These are phyloP conservation scores for Lentinula lateritia DNA, from an alignment of 768 basidiomycete genomes.

Conservation along the genomic window DNA sequence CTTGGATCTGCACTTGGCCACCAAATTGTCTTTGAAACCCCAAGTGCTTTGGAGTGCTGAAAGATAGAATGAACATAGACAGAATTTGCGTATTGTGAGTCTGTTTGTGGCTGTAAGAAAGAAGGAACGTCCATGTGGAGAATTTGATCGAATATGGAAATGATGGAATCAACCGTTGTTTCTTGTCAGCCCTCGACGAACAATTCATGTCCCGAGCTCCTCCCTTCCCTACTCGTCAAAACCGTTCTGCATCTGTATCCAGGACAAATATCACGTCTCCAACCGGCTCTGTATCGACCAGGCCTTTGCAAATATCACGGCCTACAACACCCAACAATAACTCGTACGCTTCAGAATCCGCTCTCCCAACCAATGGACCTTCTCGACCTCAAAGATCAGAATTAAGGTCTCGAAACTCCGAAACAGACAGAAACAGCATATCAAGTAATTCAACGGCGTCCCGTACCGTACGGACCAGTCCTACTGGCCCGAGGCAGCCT, in stretches of 20 bases:
- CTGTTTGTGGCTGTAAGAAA: conserved; percentile 10
- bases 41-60: conserved; percentile 30
- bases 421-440: conserved; percentile 30
- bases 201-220: conserved; percentile 52
- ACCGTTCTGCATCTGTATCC: conserved; percentile 36
- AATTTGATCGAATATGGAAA: not conserved
- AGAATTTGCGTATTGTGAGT: not conserved
- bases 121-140: not conserved
- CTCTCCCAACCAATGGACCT: conserved; percentile 34
- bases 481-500: conserved; percentile 1
- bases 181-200: not conserved
- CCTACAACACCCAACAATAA: conserved; percentile 48
- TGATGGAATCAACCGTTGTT: not conserved
- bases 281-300: conserved; percentile 31
- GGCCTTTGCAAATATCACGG: conserved; percentile 59
- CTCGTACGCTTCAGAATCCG: conserved; percentile 14
- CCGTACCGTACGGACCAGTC: conserved; percentile 24
- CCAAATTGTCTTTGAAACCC: conserved; percentile 45
- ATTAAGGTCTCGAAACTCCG: conserved; percentile 48
- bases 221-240: conserved; percentile 49
- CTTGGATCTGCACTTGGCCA: conserved; percentile 34
- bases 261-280: conserved; percentile 34
- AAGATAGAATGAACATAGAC: conserved; percentile 28
- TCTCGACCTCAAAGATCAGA: conserved; percentile 67
- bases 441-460: conserved; percentile 11